Conservation (phyloP, 208 protist species). For the Trichomonas tenax region DNA sequence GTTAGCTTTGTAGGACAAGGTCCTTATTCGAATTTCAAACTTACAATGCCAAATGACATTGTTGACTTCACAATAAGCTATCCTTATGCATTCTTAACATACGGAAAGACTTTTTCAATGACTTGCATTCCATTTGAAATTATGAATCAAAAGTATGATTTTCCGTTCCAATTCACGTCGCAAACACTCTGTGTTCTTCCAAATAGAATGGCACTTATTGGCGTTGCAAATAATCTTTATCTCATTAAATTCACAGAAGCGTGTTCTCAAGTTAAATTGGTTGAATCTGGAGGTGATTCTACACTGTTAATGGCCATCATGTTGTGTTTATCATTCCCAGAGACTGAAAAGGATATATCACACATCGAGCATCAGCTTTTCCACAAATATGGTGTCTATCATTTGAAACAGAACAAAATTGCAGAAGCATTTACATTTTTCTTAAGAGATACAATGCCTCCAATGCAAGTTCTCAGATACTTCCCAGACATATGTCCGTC, state of each 20-base stretch:
- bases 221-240: not conserved
- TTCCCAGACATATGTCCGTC: not conserved
- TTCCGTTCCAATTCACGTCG: not conserved
- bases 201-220: not conserved
- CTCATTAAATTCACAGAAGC: not conserved
- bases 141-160: not conserved
- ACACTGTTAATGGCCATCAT: not conserved
- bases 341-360: not conserved
- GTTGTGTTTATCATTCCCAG: not conserved
- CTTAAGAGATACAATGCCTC: not conserved
- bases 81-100: not conserved
- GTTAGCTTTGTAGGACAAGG: not conserved
- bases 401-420: not conserved
- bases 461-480: not conserved
- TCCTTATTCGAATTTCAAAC: not conserved
- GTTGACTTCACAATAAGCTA: not conserved
- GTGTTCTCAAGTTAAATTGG: not conserved
- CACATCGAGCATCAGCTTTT: not conserved
- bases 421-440: not conserved
- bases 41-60: not conserved
- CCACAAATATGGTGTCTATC: not conserved
- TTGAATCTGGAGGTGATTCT: not conserved
- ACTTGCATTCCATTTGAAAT: not conserved
- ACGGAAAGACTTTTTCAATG: not conserved
- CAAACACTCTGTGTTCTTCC: not conserved